Evolutionary conservation across 2,329 filamentous ascomycete species (phyloP).

Genomic region (Dendryphion nanum): DNA sequence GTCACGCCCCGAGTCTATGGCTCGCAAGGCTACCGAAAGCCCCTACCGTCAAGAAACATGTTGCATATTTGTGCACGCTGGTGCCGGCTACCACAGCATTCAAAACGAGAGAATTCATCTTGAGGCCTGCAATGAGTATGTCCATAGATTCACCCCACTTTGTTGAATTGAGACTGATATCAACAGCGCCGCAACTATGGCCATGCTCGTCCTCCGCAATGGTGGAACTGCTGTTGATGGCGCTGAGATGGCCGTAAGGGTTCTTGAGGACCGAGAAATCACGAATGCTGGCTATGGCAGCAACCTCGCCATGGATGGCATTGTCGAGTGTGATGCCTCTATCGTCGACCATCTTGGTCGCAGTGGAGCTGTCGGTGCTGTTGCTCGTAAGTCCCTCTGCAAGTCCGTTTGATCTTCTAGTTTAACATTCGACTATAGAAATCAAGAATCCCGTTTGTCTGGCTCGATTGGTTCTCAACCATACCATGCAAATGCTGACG

Average conservation of each 20-base stretch:
- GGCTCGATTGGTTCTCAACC: conserved; percentile 78
- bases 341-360: conserved; percentile 87
- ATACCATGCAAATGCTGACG: conserved; percentile 72
- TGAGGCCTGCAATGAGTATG: conserved; percentile 83
- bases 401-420: no score
- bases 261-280: conserved; percentile 90
- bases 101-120: conserved; percentile 85
- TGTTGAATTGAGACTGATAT: no score
- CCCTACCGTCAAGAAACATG: conserved; percentile 51
- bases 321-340: conserved; percentile 92
- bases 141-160: no score
- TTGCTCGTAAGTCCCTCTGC: conserved; percentile 71
- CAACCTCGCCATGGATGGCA: conserved; percentile 86
- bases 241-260: conserved; percentile 81
- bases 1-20: conserved; percentile 18
- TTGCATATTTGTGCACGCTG: conserved; percentile 93
- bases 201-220: conserved; percentile 75
- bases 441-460: conserved; percentile 90
- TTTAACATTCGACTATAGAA: conserved; percentile 61
- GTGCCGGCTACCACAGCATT: conserved; percentile 87
- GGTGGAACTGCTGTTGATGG: conserved; percentile 83
- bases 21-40: conserved; percentile 41
- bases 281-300: conserved; percentile 97
- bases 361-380: conserved; percentile 90
- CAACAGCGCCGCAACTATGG: conserved; percentile 73